phyloP scores from a whole-genome alignment of 2,329 filamentous ascomycete genomes.

The Monosporascus sp. region DNA sequence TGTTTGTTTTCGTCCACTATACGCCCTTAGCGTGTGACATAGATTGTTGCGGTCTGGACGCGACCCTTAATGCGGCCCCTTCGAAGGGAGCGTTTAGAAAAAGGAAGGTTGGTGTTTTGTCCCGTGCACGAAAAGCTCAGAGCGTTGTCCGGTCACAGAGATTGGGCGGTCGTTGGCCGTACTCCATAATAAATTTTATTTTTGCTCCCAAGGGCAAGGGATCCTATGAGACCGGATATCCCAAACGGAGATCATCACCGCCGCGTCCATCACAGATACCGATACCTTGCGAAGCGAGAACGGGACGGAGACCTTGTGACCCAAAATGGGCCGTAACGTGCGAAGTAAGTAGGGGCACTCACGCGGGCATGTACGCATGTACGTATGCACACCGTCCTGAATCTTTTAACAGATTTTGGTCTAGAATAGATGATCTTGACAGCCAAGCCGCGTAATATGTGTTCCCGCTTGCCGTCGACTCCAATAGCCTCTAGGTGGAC shows the following conservation, averaged over 20 bases:
- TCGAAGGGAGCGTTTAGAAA: background rate
- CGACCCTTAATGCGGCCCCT: background rate
- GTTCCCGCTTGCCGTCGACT: too few relatives aligned
- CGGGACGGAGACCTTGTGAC: too few relatives aligned
- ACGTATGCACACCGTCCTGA: background rate
- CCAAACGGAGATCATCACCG: too few relatives aligned
- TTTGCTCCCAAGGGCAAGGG: too few relatives aligned
- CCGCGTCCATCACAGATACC: too few relatives aligned
- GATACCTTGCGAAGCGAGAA: too few relatives aligned
- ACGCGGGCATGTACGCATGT: too few relatives aligned
- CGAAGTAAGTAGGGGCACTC: too few relatives aligned
- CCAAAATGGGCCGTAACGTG: too few relatives aligned
- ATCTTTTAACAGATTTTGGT: background rate
- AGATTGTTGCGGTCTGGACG: background rate
- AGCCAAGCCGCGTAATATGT: background rate
- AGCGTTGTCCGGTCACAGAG: background rate
- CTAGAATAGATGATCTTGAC: background rate
- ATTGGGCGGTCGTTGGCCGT: too few relatives aligned
- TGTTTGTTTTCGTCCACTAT: background rate
- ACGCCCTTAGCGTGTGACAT: background rate
- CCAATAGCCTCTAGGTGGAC: background rate
- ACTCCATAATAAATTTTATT: too few relatives aligned
- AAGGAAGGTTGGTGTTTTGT: background rate
- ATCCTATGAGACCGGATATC: too few relatives aligned
- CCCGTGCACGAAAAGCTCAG: background rate